These are phyloP conservation scores for Dichomitus squalens DNA, from an alignment of 1,284 basidiomycete species.

Conservation along the genomic window DNA sequence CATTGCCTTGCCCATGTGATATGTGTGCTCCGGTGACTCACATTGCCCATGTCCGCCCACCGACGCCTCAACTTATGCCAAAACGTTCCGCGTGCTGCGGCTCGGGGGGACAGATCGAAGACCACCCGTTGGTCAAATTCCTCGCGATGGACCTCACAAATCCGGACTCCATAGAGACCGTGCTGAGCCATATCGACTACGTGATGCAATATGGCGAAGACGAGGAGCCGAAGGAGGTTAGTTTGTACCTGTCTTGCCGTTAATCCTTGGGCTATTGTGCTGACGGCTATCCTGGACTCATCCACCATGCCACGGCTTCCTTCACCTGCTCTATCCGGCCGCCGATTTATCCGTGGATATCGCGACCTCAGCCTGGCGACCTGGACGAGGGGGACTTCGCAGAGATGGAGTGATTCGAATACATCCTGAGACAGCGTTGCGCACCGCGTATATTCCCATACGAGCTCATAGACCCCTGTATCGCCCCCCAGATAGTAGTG, in stretches of 20 bases:
- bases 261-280: neutral
- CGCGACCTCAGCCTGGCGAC: conserved; percentile 68
- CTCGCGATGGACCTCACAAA: conserved; percentile 91
- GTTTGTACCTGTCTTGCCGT: conserved; percentile 19
- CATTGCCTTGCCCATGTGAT: neutral
- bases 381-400: conserved; percentile 87
- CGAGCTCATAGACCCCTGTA: neutral
- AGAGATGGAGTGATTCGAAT: conserved; percentile 56
- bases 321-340: neutral
- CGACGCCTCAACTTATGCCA: neutral
- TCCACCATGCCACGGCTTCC: neutral
- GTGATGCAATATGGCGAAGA: conserved; percentile 97
- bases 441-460: neutral
- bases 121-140: conserved; percentile 97
- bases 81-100: neutral
- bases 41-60: neutral
- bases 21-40: neutral
- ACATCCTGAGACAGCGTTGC: neutral
- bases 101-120: conserved; percentile 79
- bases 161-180: conserved; percentile 87
- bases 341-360: neutral
- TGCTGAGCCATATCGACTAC: conserved; percentile 96
- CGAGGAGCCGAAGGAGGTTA: conserved; percentile 88
- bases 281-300: neutral
- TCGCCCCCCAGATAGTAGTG: conserved; percentile 3